Evolutionary conservation across 495 filamentous ascomycete genomes (phyloP).

Genomic region (Trichocladium antarcticum): DNA sequence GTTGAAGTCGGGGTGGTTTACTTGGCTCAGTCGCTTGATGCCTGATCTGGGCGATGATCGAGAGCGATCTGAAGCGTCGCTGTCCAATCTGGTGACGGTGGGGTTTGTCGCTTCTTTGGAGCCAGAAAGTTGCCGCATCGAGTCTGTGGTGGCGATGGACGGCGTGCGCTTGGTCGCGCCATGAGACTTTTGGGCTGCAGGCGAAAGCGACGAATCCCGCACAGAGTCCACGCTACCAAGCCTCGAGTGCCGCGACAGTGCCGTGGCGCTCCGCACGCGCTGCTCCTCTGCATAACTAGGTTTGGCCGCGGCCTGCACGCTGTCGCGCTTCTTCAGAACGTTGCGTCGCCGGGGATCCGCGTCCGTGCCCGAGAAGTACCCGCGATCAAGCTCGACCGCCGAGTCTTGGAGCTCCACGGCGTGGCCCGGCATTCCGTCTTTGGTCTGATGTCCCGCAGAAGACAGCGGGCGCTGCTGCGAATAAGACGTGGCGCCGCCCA

Average conservation of each 20-base stretch:
- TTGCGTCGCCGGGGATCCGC: conserved; percentile 63
- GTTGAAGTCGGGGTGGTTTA: conserved; percentile 42
- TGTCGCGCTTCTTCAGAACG: conserved; percentile 69
- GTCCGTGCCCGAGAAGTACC: conserved; percentile 90
- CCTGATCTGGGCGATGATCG: conserved; percentile 35
- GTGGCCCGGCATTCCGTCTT: conserved; percentile 24
- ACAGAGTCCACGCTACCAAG: conserved; percentile 59
- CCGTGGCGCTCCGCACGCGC: conserved; percentile 46
- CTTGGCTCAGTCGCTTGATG: conserved; percentile 41
- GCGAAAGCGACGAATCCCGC: conserved; percentile 30
- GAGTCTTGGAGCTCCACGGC: conserved; percentile 30
- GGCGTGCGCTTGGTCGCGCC: conserved; percentile 41
- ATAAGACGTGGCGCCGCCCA: conserved; percentile 42
- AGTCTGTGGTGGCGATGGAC: conserved; percentile 40
- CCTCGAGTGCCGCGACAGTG: conserved; percentile 61
- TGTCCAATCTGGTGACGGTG: conserved; percentile 58
- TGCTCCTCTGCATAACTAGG: conserved; percentile 66
- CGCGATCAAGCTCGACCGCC: conserved; percentile 62
- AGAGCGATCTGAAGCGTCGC: conserved; percentile 44
- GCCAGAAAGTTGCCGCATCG: conserved; percentile 36
- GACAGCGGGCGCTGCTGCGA: conserved; percentile 29
- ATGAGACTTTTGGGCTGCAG: conserved; percentile 53
- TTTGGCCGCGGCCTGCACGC: conserved; percentile 39
- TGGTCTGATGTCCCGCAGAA: conserved; percentile 37
- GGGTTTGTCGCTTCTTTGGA: conserved; percentile 42